phyloP scores from a whole-genome alignment of 2,329 filamentous ascomycete species.

The Fusarium napiforme region DNA sequence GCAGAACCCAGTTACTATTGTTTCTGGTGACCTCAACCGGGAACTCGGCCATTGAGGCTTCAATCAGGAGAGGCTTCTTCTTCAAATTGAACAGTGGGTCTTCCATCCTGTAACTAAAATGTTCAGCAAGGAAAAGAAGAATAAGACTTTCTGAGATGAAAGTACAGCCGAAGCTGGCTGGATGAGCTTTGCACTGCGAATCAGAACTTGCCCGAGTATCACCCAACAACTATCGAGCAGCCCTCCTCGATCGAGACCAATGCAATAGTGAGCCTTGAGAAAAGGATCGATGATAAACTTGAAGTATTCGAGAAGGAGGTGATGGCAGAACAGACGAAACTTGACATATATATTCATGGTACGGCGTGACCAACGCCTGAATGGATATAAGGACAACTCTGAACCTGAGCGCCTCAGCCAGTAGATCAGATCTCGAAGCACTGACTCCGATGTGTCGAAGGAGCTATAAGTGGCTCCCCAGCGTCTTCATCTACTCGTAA shows the following conservation, averaged over 20 bases:
- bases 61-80: neutral
- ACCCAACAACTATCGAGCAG: neutral
- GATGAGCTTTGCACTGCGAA: neutral
- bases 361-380: neutral
- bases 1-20: neutral
- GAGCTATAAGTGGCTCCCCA: neutral
- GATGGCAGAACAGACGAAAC: neutral
- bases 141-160: constrained; percentile 1
- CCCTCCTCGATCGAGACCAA: neutral
- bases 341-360: neutral
- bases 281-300: neutral
- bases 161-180: neutral
- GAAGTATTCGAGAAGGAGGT: neutral
- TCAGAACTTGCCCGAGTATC: neutral
- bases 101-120: neutral
- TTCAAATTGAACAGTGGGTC: neutral
- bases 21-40: neutral
- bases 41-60: neutral
- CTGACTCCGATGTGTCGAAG: neutral
- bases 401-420: neutral
- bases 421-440: neutral
- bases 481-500: neutral
- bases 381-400: no score
- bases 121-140: neutral
- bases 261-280: neutral